Evolutionary conservation across 352 stramenopile genomes (phyloP).

Genomic region (Pythium plurisporium): DNA sequence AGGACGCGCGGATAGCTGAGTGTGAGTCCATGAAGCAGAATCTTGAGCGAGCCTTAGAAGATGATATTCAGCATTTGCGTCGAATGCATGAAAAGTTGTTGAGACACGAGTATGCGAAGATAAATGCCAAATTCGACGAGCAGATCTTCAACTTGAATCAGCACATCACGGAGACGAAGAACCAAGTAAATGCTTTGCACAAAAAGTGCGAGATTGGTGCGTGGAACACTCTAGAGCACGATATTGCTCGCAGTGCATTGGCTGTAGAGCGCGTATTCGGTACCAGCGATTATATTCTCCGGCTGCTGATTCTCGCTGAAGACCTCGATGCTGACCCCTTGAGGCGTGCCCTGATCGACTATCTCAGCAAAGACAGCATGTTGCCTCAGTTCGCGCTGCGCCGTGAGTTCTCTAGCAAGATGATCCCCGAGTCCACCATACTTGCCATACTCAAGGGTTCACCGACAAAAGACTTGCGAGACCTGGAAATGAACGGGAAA

Average conservation of each 20-base stretch:
- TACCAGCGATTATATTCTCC: conserved; percentile 63
- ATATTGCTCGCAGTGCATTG: conserved; percentile 42
- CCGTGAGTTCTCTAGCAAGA: conserved; percentile 66
- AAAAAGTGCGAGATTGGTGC: conserved; percentile 42
- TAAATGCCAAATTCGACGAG: conserved; percentile 57
- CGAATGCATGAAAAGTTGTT: conserved; percentile 57
- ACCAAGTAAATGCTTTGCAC: conserved; percentile 42
- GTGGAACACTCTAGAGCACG: conserved; percentile 53
- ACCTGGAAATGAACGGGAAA: conserved; percentile 38
- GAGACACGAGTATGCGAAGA: conserved; percentile 53
- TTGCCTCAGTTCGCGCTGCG: conserved; percentile 63
- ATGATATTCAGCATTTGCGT: conserved; percentile 59
- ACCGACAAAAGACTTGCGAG: conserved; percentile 43
- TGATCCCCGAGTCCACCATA: conserved; percentile 63
- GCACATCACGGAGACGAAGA: conserved; percentile 39
- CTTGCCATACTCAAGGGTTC: conserved; percentile 56
- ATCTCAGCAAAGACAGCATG: conserved; percentile 40
- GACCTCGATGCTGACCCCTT: conserved; percentile 61
- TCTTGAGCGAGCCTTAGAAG: conserved; percentile 44
- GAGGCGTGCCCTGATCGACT: conserved; percentile 45
- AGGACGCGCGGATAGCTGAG: conserved; percentile 31
- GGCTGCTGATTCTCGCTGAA: conserved; percentile 66
- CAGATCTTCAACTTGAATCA: conserved; percentile 33
- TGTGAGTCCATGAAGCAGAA: conserved; percentile 38
- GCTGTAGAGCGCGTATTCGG: conserved; percentile 71